phyloP scores from a whole-genome alignment of 805 yeast genomes.

The Candida sphagnicola region DNA sequence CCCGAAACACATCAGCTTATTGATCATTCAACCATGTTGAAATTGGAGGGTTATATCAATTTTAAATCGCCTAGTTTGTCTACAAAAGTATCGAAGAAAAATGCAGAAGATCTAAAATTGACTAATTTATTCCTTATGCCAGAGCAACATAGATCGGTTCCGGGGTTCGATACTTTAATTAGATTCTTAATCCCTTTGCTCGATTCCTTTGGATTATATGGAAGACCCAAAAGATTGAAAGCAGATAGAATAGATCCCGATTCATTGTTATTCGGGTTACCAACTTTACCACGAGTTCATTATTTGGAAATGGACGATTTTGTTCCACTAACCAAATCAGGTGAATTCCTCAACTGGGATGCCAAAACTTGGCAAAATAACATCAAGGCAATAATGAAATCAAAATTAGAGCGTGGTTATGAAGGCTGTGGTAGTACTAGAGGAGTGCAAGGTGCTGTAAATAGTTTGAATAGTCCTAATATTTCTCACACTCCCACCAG shows the following conservation, averaged over 20 bases:
- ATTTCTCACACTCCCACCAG: slow-evolving; percentile 3
- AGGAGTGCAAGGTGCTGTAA: slow-evolving; percentile 58
- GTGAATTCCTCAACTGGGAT: slow-evolving; percentile 34
- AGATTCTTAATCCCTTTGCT: slow-evolving; percentile 37
- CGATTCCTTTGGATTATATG: slow-evolving; percentile 42
- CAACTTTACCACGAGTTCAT: slow-evolving; percentile 43
- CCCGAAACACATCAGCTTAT: slow-evolving; percentile 81
- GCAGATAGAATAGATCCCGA: slow-evolving; percentile 40
- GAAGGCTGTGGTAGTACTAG: slow-evolving; percentile 73
- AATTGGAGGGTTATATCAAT: slow-evolving; percentile 76
- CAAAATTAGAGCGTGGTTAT: slow-evolving; percentile 47
- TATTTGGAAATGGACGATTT: slow-evolving; percentile 35
- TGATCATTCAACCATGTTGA: slow-evolving; percentile 84
- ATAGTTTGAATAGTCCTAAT: slow-evolving; percentile 43
- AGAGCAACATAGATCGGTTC: slow-evolving; percentile 42
- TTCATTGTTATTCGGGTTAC: slow-evolving; percentile 40
- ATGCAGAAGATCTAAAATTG: slow-evolving; percentile 32
- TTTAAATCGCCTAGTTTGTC: slow-evolving; percentile 43
- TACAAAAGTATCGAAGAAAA: slow-evolving; percentile 29
- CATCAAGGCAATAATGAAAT: slow-evolving; percentile 26
- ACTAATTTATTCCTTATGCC: slow-evolving; percentile 43
- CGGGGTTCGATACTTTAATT: slow-evolving; percentile 48
- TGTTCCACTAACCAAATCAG: slow-evolving; percentile 14
- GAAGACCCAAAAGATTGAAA: slow-evolving; percentile 41
- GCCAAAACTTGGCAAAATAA: slow-evolving; percentile 30